Evolutionary conservation across 2,329 filamentous ascomycete species (phyloP).

Genomic region (Microdochium trichocladiopsis): DNA sequence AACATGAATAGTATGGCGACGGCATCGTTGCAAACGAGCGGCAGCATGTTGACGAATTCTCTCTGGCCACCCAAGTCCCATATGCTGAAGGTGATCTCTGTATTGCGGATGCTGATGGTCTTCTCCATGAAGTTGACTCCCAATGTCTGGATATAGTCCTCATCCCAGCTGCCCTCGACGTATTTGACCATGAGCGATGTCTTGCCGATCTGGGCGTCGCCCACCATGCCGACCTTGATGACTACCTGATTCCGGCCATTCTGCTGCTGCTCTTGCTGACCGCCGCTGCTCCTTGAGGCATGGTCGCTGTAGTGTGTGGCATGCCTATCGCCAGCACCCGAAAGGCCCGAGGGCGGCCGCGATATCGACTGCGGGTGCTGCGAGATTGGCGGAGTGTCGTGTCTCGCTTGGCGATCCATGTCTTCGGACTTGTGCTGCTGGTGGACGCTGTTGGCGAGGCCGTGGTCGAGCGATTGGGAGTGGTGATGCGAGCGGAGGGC

Average conservation of each 20-base stretch:
- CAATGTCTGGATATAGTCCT: conserved; percentile 98
- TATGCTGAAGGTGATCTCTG: conserved; percentile 98
- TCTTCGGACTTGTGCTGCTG: conserved; percentile 18
- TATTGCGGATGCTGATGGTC: conserved; percentile 98
- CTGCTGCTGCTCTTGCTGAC: conserved; percentile 23
- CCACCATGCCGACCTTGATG: conserved; percentile 99
- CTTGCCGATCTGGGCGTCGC: conserved; percentile 98
- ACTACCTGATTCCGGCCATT: conserved; percentile 70
- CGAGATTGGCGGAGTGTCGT: conserved; percentile 38
- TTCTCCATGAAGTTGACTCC: conserved; percentile 99
- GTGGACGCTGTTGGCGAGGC: conserved; percentile 24
- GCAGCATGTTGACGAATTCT: conserved; percentile 99
- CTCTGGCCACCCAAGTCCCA: conserved; percentile 98
- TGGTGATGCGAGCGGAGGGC: conserved; percentile 31
- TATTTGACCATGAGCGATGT: conserved; percentile 99
- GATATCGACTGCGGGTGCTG: conserved; percentile 35
- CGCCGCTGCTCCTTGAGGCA: conserved; percentile 30
- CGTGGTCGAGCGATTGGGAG: conserved; percentile 44
- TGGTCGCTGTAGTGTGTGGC: conserved; percentile 34
- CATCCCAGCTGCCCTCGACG: conserved; percentile 98
- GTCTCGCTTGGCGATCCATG: conserved; percentile 33
- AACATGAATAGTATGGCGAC: conserved; percentile 99
- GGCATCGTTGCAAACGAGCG: conserved; percentile 97
- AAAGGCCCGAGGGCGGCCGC: conserved; percentile 48
- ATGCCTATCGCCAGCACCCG: conserved; percentile 29